phyloP scores from a whole-genome alignment of 768 basidiomycete genomes.

The Paxillus rubicundulus region DNA sequence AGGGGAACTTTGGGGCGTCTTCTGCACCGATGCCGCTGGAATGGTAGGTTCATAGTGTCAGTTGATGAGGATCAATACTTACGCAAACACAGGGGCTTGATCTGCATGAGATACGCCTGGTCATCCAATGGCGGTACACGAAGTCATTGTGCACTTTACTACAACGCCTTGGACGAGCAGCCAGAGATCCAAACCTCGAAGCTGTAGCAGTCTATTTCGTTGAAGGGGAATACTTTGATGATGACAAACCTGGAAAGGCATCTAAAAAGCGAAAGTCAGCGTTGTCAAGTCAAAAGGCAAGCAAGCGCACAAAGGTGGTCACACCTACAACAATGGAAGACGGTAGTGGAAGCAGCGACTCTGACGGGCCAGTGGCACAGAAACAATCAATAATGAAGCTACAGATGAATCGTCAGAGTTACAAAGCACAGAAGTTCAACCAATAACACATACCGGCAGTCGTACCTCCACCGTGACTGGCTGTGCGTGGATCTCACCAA shows the following conservation, averaged over 20 bases:
- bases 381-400: background rate
- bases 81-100: background rate
- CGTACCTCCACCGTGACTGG: background rate
- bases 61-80: background rate
- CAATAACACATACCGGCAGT: background rate
- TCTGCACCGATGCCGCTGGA: conserved; percentile 34
- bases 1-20: conserved; percentile 25
- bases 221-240: conserved; percentile 15
- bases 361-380: background rate
- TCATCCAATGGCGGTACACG: conserved; percentile 11
- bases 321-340: background rate
- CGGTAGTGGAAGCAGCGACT: background rate
- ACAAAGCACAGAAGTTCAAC: background rate
- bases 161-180: conserved; percentile 13
- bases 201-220: conserved; percentile 13
- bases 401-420: too few species aligned
- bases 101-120: background rate
- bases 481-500: background rate
- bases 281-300: conserved; percentile 17
- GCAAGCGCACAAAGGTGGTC: background rate
- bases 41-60: conserved; percentile 27
- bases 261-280: background rate
- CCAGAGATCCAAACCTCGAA: background rate
- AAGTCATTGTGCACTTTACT: conserved; percentile 11
- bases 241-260: background rate